These are phyloP conservation scores for Prunus mume DNA, from an alignment of 306 rosid species.

Conservation along the genomic window DNA sequence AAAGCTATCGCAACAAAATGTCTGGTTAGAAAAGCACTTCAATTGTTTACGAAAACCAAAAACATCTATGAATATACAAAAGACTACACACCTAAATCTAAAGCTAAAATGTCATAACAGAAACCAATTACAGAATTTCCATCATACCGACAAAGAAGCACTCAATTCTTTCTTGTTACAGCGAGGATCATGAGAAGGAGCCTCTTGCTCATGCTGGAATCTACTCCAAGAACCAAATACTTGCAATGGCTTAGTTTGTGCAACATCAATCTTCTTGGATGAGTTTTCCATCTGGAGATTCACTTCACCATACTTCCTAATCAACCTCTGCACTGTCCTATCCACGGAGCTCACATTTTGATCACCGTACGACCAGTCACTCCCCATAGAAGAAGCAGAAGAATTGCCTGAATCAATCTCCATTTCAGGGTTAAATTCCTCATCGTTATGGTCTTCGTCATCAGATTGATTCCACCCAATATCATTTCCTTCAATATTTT, in stretches of 20 bases:
- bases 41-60: not conserved
- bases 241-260: not conserved
- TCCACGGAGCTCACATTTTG: not conserved
- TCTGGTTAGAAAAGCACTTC: not conserved
- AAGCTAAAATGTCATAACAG: conserved; percentile 1
- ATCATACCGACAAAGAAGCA: conserved; percentile 49
- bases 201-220: conserved; percentile 38
- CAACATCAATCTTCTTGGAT: not conserved
- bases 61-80: not conserved
- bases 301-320: conserved; percentile 2
- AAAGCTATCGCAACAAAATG: not conserved
- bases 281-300: not conserved
- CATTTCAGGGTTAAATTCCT: conserved; percentile 9
- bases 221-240: conserved; percentile 1
- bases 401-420: not conserved
- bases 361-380: not conserved
- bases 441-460: not conserved
- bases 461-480: not conserved
- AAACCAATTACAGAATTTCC: conserved; percentile 10
- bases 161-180: conserved; percentile 56
- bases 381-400: not conserved
- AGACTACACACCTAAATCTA: not conserved
- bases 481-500: not conserved
- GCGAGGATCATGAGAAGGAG: conserved; percentile 26
- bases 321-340: conserved; percentile 6